Evolutionary conservation across 345 rosid species (phyloP), one percentile per base, ranked within the genome.

Genomic region (Euphorbia peplus): DNA sequence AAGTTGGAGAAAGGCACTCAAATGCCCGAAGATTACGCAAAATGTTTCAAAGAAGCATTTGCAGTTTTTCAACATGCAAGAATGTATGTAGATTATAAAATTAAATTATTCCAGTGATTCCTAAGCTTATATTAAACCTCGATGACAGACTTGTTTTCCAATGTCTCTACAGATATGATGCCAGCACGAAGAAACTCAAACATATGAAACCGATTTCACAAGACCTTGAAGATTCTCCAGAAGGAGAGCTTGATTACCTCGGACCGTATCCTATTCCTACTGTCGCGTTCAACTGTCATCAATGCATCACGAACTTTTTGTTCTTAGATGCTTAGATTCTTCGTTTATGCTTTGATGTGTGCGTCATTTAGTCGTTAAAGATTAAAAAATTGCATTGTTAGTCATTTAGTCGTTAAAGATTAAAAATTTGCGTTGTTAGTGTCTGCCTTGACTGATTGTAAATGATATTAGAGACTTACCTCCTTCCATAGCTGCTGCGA

Each of bases 51-150:
- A 63, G 91, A 90, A 78, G 92, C 96, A 53, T 68, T 82, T 75
- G 86, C 95, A 24, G 98, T 93, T 64, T 93, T 93, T 79, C 95
- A 80, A 78, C 88, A 93, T 72, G 97, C 97, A 30, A 78, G 82
- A 71, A 78, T 89, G 95, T 87, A 66, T 18, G 96, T 68, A 26
- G 29, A 61, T 21, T 39, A 46, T 22, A 60, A 56, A 60, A 30
- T 37, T 12, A 63, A 39, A 14, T 42, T 7, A 44, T 73, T 21
- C 22, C 29, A 32, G 10, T 57, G 11, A 64, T 54, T 46, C 30
- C 67, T 21, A 29, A 25, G 13, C 21, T 63, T 16, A 47, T 63
- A 21, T 26, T 26, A 42, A 29, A 22, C 52, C 9, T 6, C 51
- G 15, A 25, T 15, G 16, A 25, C 64, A 50, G 29, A 19, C 24